Conservation (phyloP, 1,284 basidiomycete species). For the Cystobasidium sp. region DNA sequence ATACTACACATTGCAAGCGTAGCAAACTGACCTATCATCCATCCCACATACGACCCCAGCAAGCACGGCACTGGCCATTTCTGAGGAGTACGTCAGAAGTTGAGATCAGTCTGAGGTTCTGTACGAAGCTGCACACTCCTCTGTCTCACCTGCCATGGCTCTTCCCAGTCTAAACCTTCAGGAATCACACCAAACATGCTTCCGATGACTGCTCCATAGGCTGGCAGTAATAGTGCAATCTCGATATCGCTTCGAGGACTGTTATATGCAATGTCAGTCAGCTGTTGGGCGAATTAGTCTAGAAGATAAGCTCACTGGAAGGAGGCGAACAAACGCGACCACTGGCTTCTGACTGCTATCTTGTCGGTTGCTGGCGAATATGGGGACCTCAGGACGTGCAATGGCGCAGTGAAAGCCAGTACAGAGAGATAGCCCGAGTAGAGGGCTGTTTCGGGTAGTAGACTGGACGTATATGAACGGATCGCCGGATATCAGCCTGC, state of each 20-base stretch:
- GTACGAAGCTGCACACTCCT: neutral
- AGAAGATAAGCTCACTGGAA: slow-evolving; percentile 66
- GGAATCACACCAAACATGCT: slow-evolving; percentile 79
- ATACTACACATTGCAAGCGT: slow-evolving; percentile 9
- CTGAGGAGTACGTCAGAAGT: neutral
- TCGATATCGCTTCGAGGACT: slow-evolving; percentile 73
- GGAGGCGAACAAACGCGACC: slow-evolving; percentile 78
- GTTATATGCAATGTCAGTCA: neutral
- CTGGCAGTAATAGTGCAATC: slow-evolving; percentile 76
- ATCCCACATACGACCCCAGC: slow-evolving; percentile 1
- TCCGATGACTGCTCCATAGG: slow-evolving; percentile 71
- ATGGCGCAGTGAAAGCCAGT: slow-evolving; percentile 68
- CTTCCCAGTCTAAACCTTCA: slow-evolving; percentile 90
- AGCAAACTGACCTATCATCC: slow-evolving; percentile 19
- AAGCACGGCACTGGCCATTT: slow-evolving; percentile 31
- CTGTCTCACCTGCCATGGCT: slow-evolving; percentile 83
- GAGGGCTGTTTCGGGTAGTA: slow-evolving; percentile 63
- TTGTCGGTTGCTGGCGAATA: slow-evolving; percentile 55
- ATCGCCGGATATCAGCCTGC: too few species aligned
- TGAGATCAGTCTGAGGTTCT: too few species aligned
- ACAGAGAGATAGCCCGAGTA: slow-evolving; percentile 71
- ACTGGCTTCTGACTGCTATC: slow-evolving; percentile 57
- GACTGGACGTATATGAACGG: slow-evolving; percentile 29
- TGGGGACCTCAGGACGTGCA: slow-evolving; percentile 73
- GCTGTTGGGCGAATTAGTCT: neutral